phyloP scores from a whole-genome alignment of 1,284 basidiomycete genomes.

The Ceratobasidium sp. region DNA sequence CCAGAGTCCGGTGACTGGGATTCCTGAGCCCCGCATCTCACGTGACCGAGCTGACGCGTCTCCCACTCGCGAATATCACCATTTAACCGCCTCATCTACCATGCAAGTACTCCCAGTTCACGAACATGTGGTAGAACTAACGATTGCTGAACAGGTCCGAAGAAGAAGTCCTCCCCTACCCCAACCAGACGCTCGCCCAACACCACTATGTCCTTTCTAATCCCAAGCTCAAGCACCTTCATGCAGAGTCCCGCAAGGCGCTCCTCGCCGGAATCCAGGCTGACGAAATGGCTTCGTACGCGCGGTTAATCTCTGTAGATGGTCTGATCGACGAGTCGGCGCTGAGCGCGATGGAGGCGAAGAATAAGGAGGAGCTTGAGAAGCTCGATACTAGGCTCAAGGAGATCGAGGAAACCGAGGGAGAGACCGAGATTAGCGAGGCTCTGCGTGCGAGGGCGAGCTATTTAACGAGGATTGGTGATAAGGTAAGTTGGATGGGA shows the following conservation, averaged over 20 bases:
- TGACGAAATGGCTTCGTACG: conserved; percentile 94
- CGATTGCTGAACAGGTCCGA: conserved; percentile 56
- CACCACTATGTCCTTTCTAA: conserved; percentile 78
- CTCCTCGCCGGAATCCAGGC: conserved; percentile 82
- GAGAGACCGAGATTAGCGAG: conserved; percentile 93
- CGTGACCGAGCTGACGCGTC: conserved; percentile 44
- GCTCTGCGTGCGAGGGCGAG: conserved; percentile 86
- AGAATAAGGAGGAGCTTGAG: conserved; percentile 80
- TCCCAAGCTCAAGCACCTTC: conserved; percentile 68
- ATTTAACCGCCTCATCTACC: conserved; percentile 19
- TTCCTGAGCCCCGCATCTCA: conserved; percentile 49
- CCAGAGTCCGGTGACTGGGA: background rate
- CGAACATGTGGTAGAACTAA: background rate
- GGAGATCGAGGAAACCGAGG: conserved; percentile 90
- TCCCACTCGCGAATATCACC: background rate
- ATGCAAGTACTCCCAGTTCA: conserved; percentile 22
- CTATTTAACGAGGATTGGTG: conserved; percentile 90
- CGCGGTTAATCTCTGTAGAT: conserved; percentile 49
- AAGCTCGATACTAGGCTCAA: conserved; percentile 81
- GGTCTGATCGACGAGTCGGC: conserved; percentile 64
- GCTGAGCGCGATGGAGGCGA: conserved; percentile 74
- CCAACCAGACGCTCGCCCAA: conserved; percentile 84
- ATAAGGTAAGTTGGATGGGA: conserved; percentile 72
- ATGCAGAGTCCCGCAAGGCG: conserved; percentile 71
- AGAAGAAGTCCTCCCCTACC: conserved; percentile 83